Evolutionary conservation across 306 rosid genomes (phyloP), one percentile per base, ranked within the genome.

Genomic region (cucumber (Cucumis sativus)): DNA sequence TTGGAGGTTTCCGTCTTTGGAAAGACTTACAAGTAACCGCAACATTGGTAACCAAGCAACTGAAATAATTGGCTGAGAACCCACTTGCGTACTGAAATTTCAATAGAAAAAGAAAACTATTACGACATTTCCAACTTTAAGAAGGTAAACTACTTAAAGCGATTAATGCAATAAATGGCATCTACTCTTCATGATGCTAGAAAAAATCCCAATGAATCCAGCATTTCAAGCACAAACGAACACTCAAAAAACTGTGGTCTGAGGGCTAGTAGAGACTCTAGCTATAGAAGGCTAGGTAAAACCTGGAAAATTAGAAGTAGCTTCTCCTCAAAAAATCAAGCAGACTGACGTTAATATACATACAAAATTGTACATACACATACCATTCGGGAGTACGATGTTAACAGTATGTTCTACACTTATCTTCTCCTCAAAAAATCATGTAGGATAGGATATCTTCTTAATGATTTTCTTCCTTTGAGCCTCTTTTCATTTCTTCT

Each of bases 1-100:
- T 87, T 96, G 97, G 82, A 96, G 85, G 82, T 82, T 89, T 82
- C 99, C 99, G 83, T 96, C 99, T 88, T 83, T 88, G 67, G 97
- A 80, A 56, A 92, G 87, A 80, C 97, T 92, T 77, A 89, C 97
- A 84, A 96, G 97, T 82, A 92, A 84, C 79, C 91, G 93, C 88
- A 86, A 79, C 82, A 85, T 83, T 67, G 97, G 85, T 72, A 91
- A 87, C 99, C 99, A 96, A 76, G 98, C 89, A 86, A 96, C 96
- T 77, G 96, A 87, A 83, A 92, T 79, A 75, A 96, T 85, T 80
- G 99, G 98, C 80, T 96, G 99, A 78, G 96, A 88, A 67, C 99
- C 93, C 84, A 91, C 99, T 86, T 96, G 99, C 30, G 76, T 96
- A 81, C 99, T 96, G 98, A 85, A 88, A 83, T 86, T 79, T 52